These are phyloP conservation scores for Pseudohalonectria lignicola DNA, from an alignment of 2,329 filamentous ascomycete species.

Conservation along the genomic window DNA sequence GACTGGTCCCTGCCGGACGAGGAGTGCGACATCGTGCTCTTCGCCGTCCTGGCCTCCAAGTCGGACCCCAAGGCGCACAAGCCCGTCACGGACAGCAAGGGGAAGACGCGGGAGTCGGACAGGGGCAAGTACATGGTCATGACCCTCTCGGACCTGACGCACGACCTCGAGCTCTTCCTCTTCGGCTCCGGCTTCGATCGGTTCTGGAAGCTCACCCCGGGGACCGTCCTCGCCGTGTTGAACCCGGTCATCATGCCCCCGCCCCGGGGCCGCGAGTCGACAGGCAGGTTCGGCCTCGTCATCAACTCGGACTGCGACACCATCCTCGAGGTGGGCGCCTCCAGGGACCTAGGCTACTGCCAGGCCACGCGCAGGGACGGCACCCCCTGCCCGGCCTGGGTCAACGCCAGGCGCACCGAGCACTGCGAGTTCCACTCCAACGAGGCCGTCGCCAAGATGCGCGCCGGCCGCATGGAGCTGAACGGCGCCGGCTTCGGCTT, in stretches of 20 bases:
- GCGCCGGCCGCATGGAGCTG: conserved; percentile 62
- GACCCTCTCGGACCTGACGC: conserved; percentile 77
- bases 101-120: conserved; percentile 36
- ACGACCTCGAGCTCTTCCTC: conserved; percentile 83
- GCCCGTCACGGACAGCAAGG: conserved; percentile 26
- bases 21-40: conserved; percentile 80
- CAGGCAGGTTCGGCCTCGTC: conserved; percentile 74
- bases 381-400: conserved; percentile 67
- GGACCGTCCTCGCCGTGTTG: conserved; percentile 84
- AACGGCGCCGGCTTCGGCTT: conserved; percentile 54
- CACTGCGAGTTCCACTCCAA: conserved; percentile 92
- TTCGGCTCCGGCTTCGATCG: conserved; percentile 84
- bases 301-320: conserved; percentile 80
- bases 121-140: conserved; percentile 88
- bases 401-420: conserved; percentile 79
- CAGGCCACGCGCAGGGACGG: conserved; percentile 79
- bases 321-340: conserved; percentile 76
- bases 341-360: conserved; percentile 82
- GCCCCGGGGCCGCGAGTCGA: conserved; percentile 61
- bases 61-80: conserved; percentile 63
- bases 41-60: conserved; percentile 81
- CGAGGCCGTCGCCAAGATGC: conserved; percentile 59
- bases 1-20: conserved; percentile 71
- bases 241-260: conserved; percentile 90
- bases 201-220: conserved; percentile 87